Base-by-base conservation (phyloP, 2,329 filamentous ascomycete species). In the Neofusicoccum umdonicola region DNA sequence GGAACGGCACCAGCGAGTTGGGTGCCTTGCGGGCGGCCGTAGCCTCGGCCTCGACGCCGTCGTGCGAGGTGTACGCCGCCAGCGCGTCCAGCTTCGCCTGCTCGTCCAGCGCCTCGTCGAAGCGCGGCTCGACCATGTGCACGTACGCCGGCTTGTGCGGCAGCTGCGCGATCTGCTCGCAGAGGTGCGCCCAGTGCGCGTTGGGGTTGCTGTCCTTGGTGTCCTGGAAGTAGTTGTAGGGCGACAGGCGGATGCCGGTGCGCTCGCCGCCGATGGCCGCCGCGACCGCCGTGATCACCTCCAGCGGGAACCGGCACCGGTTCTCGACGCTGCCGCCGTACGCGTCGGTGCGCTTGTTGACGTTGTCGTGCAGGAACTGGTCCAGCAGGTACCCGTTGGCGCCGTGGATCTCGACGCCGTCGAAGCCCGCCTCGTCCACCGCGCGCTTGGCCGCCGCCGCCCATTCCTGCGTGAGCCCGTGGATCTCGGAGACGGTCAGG, bases 371-470 rank as follows among this genome's bases (percentile, higher is more conserved):
- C 13, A 90, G 78, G 73, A 92, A 92, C 68, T 89, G 83, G 64
- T 84, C 83, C 8, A 90, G 73, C 1, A 92, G 79, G 70, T 91
- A 92, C 3, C 88, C 88, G 76, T 69, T 76, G 7, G 73, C 74
- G 35, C 71, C 63, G 41, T 76, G 75, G 35, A 77, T 74, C 76
- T 88, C 74, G 44, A 77, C 71, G 22, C 73, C 74, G 41, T 77
- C 74, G 47, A 76, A 76, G 4, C 74, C 74, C 19, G 74, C 73
- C 48, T 62, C 47, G 47, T 72, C 74, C 2, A 73, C 66, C 2
- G 77, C 78, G n/a, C 75, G 70, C 67, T 72, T 75, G n/a, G 75
- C 71, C 2, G 79, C 79, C 4, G 72, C 72, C 0, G 71, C 77
- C 56, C 76, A 81, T 39, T 80, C 76, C 17, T 77, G 69, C 2